phyloP scores from a whole-genome alignment of 1,284 basidiomycete genomes.

The Porogramme epimiltina region DNA sequence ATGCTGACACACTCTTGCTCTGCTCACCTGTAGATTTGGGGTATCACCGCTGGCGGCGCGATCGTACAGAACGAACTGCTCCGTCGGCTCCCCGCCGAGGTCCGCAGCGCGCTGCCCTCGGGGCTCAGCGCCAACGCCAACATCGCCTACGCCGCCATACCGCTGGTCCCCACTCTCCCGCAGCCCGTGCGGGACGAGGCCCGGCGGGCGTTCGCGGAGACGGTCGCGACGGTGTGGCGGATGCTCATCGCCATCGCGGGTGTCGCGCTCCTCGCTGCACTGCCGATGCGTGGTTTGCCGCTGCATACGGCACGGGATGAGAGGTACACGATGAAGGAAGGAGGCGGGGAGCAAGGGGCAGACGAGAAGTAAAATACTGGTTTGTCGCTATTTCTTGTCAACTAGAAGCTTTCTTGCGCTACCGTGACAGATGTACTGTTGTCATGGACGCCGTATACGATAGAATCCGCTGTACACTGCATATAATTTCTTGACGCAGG shows the following conservation, averaged over 20 bases:
- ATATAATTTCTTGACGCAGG: no score
- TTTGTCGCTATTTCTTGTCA: no score
- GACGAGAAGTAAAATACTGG: no score
- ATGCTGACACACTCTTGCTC: neutral
- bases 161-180: constrained; percentile 11
- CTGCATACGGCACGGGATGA: constrained; percentile 34
- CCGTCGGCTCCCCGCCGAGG: constrained; percentile 6
- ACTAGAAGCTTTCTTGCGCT: no score
- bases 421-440: no score
- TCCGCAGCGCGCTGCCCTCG: constrained; percentile 11
- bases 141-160: constrained; percentile 24
- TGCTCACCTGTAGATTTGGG: constrained; percentile 19
- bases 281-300: constrained; percentile 34
- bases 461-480: no score
- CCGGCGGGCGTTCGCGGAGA: constrained; percentile 21
- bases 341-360: neutral
- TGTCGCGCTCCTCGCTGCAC: constrained; percentile 22
- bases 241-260: constrained; percentile 24
- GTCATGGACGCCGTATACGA: no score
- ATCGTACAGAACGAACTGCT: constrained; percentile 26
- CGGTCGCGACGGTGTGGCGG: constrained; percentile 22
- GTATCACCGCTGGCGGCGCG: constrained; percentile 26
- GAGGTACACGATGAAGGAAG: constrained; percentile 28
- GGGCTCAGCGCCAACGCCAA: constrained; percentile 11
- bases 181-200: constrained; percentile 17